Conservation (phyloP, 2,329 filamentous ascomycete genomes). For the Apiospora phragmitis region DNA sequence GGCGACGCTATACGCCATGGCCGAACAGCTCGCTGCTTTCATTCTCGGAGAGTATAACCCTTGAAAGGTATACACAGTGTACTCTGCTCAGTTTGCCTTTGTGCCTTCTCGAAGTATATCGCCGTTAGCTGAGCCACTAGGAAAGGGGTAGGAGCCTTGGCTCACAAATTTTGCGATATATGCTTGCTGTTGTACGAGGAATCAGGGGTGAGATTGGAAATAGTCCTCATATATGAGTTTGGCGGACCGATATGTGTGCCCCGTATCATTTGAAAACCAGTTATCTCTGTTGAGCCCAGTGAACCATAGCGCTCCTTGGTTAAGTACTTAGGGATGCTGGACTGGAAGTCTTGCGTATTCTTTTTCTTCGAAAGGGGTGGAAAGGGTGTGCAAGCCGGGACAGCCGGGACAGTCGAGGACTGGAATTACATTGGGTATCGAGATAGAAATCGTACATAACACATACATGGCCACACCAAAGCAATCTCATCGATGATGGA, state of each 20-base stretch:
- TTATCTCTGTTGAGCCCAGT: not conserved
- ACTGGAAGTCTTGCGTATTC: not conserved
- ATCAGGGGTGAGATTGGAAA: not conserved
- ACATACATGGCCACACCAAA: not conserved
- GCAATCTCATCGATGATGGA: not conserved
- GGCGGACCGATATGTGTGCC: not conserved
- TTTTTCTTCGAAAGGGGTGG: not conserved
- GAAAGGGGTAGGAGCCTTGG: no score
- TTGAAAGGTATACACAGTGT: not conserved
- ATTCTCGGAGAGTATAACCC: not conserved
- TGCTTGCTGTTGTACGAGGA: not conserved
- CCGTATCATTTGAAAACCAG: not conserved
- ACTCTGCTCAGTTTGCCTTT: not conserved
- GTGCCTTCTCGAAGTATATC: not conserved
- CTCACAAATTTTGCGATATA: no score
- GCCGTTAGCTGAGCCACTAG: no score
- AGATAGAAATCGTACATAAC: not conserved
- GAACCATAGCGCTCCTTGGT: not conserved
- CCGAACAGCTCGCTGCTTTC: conserved; percentile 7
- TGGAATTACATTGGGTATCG: not conserved
- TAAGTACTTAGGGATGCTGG: not conserved
- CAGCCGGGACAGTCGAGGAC: not conserved
- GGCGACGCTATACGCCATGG: conserved; percentile 20
- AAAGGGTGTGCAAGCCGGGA: not conserved
- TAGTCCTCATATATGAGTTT: not conserved